A percentile compares a stretch with the other conserved stretches of the same genome.
These are phyloP conservation scores for Heritiera littoralis DNA, from an alignment of 345 rosid genomes.

Conservation along the genomic window DNA sequence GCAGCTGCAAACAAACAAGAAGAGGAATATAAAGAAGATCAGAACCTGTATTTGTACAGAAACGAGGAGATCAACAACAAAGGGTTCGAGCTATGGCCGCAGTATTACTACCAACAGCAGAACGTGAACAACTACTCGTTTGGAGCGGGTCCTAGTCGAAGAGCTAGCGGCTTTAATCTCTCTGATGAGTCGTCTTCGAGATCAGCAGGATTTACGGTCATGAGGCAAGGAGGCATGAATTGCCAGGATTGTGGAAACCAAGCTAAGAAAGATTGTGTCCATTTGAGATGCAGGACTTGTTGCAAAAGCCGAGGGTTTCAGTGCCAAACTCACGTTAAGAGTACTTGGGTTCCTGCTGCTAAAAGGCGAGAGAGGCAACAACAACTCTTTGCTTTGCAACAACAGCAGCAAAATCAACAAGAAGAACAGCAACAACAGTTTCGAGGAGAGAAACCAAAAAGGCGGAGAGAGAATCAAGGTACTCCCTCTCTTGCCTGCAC, in stretches of 20 bases:
- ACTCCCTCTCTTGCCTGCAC: slow-evolving; percentile 29
- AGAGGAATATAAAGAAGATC: slow-evolving; percentile 41
- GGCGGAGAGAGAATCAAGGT: slow-evolving; percentile 55
- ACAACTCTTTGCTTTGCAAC: slow-evolving; percentile 51
- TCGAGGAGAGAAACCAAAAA: slow-evolving; percentile 52
- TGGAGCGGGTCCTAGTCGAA: slow-evolving; percentile 62
- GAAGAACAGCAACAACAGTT: slow-evolving; percentile 36
- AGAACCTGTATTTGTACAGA: slow-evolving; percentile 48
- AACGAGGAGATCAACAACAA: slow-evolving; percentile 71
- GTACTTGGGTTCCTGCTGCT: slow-evolving; percentile 98
- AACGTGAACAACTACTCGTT: slow-evolving; percentile 53
- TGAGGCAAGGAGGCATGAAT: slow-evolving; percentile 77
- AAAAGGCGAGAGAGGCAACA: slow-evolving; percentile 88
- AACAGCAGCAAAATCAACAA: slow-evolving; percentile 33
- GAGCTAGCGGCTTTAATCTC: slow-evolving; percentile 29
- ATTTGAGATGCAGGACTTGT: slow-evolving; percentile 93
- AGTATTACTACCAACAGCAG: slow-evolving; percentile 49
- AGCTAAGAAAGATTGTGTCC: slow-evolving; percentile 86
- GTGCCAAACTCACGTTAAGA: slow-evolving; percentile 85
- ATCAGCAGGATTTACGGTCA: slow-evolving; percentile 54
- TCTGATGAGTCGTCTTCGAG: slow-evolving; percentile 59
- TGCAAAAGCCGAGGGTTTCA: slow-evolving; percentile 97
- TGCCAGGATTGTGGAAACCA: slow-evolving; percentile 98
- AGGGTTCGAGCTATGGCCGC: slow-evolving; percentile 89
- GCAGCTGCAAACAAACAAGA: slow-evolving; percentile 46